These are phyloP conservation scores for Cercis canadensis DNA, from an alignment of 306 rosid species.

Conservation along the genomic window DNA sequence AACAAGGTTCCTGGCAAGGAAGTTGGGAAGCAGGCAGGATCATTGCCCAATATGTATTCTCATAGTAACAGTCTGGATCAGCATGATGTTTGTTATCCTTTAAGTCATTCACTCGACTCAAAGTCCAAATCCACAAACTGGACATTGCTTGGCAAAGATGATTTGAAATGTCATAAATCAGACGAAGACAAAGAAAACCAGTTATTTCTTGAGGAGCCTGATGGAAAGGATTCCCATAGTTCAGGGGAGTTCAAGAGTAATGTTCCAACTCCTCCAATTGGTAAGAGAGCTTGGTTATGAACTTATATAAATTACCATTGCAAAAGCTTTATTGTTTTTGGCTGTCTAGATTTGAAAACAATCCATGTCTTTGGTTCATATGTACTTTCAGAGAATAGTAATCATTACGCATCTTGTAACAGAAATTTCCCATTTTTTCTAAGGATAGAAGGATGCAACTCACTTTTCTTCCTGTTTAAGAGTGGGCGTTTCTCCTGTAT, in stretches of 20 bases:
- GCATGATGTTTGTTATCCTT: constrained; percentile 40
- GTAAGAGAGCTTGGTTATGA: constrained; percentile 50
- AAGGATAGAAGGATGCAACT: constrained; percentile 21
- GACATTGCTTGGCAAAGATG: constrained; percentile 47
- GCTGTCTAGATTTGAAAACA: constrained; percentile 31
- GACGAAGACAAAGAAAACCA: constrained; percentile 47
- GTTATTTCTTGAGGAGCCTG: constrained; percentile 40
- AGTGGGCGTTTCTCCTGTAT: constrained; percentile 22
- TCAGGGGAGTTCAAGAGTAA: constrained; percentile 48
- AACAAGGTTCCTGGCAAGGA: constrained; percentile 41
- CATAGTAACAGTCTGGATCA: constrained; percentile 31
- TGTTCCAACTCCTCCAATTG: constrained; percentile 47
- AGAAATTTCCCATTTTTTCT: constrained; percentile 24
- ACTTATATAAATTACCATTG: constrained; percentile 21
- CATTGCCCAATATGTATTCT: constrained; percentile 70
- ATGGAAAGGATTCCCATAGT: constrained; percentile 37
- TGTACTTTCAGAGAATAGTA: constrained; percentile 17
- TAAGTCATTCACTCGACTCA: constrained; percentile 70
- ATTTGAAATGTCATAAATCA: constrained; percentile 37
- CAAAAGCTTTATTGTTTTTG: constrained; percentile 18
- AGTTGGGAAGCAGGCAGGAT: constrained; percentile 50
- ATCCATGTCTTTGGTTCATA: constrained; percentile 8
- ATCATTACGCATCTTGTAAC: constrained; percentile 21
- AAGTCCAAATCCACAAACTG: constrained; percentile 43
- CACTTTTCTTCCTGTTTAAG: constrained; percentile 15